Evolutionary conservation across 225 moss, liverwort and hornwort genomes (phyloP).

Genomic region (Sphagnum contortum): DNA sequence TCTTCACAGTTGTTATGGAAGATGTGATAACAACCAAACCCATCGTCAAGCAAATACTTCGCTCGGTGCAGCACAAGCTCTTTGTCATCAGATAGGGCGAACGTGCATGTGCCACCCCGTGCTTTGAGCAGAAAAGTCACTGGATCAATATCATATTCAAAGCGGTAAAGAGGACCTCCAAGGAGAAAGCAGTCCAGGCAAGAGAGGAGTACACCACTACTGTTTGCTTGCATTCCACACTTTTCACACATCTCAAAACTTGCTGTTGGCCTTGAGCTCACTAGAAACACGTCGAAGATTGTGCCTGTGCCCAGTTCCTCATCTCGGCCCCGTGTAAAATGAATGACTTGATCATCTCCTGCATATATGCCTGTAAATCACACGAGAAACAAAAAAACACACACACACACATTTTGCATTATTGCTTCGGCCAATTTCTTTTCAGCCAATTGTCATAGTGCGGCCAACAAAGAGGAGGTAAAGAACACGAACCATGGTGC

Average conservation of each 20-base stretch:
- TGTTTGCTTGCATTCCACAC: constrained; percentile 71
- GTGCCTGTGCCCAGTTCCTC: constrained; percentile 87
- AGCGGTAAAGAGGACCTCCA: constrained; percentile 72
- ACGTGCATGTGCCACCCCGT: constrained; percentile 88
- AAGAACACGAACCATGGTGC: constrained; percentile 44
- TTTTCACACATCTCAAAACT: constrained; percentile 37
- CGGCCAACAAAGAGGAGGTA: not conserved
- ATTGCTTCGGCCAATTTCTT: too few relatives aligned
- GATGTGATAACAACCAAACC: constrained; percentile 77
- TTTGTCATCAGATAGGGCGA: constrained; percentile 60
- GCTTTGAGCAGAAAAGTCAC: constrained; percentile 78
- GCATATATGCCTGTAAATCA: constrained; percentile 42
- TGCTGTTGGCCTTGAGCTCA: constrained; percentile 65
- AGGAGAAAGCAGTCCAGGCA: constrained; percentile 80
- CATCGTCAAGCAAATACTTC: constrained; percentile 60
- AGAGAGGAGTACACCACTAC: constrained; percentile 70
- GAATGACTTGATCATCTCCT: constrained; percentile 66
- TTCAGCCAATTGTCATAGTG: too few relatives aligned
- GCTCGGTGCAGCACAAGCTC: constrained; percentile 79
- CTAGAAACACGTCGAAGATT: constrained; percentile 51
- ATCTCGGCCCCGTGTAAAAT: constrained; percentile 91
- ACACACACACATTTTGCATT: not conserved
- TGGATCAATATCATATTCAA: constrained; percentile 66
- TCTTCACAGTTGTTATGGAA: constrained; percentile 98
- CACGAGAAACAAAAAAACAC: not conserved